A percentile compares a stretch with the other conserved stretches of the same genome.
Conservation (phyloP, 73 alveolate genomes). For the Halteria grandinella region DNA sequence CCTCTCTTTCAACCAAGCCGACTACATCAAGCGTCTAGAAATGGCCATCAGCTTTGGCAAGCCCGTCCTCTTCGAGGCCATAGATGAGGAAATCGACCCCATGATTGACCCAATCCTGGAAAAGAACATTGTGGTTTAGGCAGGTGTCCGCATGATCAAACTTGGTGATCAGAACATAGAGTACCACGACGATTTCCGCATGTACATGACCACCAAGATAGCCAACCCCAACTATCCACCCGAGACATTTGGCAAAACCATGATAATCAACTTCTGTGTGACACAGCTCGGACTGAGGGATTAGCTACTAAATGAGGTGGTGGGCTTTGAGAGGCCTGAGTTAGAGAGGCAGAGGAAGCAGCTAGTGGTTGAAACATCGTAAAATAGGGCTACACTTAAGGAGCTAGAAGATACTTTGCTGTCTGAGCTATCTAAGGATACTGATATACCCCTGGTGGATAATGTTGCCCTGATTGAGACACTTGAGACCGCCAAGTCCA, state of each 20-base stretch:
- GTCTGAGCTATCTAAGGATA: conserved; percentile 84
- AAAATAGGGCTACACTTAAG: conserved; percentile 91
- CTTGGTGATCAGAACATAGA: conserved; percentile 86
- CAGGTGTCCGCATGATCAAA: conserved; percentile 87
- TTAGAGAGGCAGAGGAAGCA: conserved; percentile 95
- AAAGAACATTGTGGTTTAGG: conserved; percentile 93
- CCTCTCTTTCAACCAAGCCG: conserved; percentile 92
- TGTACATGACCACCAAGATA: conserved; percentile 97
- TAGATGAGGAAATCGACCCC: conserved; percentile 98
- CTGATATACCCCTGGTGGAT: conserved; percentile 95
- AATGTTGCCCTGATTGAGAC: conserved; percentile 95
- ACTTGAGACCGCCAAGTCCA: conserved; percentile 96
- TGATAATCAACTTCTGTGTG: conserved; percentile 98
- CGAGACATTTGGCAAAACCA: conserved; percentile 98
- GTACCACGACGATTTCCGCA: conserved; percentile 91
- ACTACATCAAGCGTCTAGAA: conserved; percentile 94
- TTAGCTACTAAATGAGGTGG: conserved; percentile 98
- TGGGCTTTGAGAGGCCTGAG: conserved; percentile 98
- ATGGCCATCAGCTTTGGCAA: conserved; percentile 92
- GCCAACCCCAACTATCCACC: conserved; percentile 99
- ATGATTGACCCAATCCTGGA: conserved; percentile 99
- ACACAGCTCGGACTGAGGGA: conserved; percentile 98
- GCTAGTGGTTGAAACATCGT: conserved; percentile 95
- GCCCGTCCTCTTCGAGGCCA: conserved; percentile 85
- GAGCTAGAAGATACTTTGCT: conserved; percentile 94